Percentiles rank a stretch among this genome's conserved stretches.
Evolutionary conservation across 768 basidiomycete species (phyloP).

Genomic region (Pleurotus djamor): DNA sequence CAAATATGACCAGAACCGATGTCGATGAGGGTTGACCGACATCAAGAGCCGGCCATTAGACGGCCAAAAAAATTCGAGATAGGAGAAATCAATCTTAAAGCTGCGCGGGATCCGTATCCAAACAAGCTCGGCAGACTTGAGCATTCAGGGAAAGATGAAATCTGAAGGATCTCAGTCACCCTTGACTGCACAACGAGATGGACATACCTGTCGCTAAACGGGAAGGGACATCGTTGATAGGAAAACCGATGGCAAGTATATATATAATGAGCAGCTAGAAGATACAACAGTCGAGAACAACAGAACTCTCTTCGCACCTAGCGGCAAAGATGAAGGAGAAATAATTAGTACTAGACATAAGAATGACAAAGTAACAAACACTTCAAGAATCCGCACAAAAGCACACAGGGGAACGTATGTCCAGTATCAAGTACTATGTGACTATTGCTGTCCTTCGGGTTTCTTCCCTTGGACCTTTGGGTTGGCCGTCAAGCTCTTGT

Average conservation of each 20-base stretch:
- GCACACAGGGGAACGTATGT: background rate
- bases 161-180: no score
- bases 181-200: no score
- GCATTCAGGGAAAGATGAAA: no score
- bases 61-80: no score
- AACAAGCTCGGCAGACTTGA: no score
- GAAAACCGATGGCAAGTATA: background rate
- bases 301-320: background rate
- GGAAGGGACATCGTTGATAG: no score
- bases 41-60: no score
- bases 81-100: no score
- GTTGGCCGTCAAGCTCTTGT: constrained; percentile 71
- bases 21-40: no score
- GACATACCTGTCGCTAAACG: no score
- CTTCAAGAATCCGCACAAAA: background rate
- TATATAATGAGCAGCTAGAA: background rate
- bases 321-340: background rate
- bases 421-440: background rate
- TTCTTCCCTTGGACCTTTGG: constrained; percentile 48
- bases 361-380: background rate
- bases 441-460: constrained; percentile 21
- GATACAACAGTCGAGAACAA: background rate
- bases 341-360: constrained; percentile 6
- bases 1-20: no score
- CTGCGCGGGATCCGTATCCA: no score